These are phyloP conservation scores for Mollisia scopiformis DNA, from an alignment of 2,329 filamentous ascomycete genomes.

Conservation along the genomic window DNA sequence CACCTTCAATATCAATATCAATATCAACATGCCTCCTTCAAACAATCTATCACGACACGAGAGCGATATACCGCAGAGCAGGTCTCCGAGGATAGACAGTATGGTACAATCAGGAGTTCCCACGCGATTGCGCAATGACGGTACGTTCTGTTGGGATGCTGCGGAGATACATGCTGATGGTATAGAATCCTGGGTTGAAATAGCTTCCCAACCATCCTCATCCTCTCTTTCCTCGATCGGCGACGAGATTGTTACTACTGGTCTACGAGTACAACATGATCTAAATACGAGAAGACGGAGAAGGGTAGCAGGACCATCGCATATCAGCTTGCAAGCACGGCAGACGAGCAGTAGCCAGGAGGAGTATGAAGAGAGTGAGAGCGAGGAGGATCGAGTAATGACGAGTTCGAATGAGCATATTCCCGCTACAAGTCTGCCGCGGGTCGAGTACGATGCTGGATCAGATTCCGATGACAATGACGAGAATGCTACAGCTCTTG, in stretches of 20 bases:
- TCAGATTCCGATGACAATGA: constrained; percentile 60
- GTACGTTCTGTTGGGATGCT: constrained; percentile 17
- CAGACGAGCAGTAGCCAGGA: constrained; percentile 72
- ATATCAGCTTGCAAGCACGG: constrained; percentile 42
- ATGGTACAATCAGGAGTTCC: constrained; percentile 19
- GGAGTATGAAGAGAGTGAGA: constrained; percentile 93
- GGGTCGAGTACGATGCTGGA: constrained; percentile 21
- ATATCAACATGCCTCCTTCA: background rate
- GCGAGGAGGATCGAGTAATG: constrained; percentile 74
- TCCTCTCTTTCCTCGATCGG: constrained; percentile 85
- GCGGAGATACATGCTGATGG: constrained; percentile 20
- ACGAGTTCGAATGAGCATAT: constrained; percentile 62
- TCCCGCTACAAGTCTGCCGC: constrained; percentile 24
- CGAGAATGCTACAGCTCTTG: constrained; percentile 83
- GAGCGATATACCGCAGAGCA: background rate
- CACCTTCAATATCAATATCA: background rate
- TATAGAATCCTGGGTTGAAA: constrained; percentile 93
- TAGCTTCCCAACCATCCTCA: constrained; percentile 89
- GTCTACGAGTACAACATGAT: constrained; percentile 73
- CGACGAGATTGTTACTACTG: constrained; percentile 90
- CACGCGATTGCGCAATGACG: constrained; percentile 32
- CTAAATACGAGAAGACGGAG: constrained; percentile 64
- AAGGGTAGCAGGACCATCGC: constrained; percentile 44
- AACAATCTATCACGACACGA: background rate
- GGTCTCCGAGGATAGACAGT: background rate